phyloP scores from a whole-genome alignment of 1,284 basidiomycete genomes.

The Boletellus deceptivus region DNA sequence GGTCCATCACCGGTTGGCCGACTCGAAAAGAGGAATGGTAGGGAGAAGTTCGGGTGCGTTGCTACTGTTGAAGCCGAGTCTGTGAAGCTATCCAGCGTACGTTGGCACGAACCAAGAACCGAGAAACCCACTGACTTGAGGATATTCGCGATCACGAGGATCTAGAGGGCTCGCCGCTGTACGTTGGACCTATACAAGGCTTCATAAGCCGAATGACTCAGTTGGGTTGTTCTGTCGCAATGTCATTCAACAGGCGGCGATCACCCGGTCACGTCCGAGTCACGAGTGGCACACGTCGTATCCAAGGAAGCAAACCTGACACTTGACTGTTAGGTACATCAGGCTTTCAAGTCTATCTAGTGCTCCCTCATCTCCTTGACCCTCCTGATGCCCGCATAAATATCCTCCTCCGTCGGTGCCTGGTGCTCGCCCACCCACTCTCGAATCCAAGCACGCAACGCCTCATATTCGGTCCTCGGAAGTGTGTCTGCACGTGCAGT shows the following conservation, averaged over 20 bases:
- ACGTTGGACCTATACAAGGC: too few species aligned
- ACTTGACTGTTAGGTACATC: neutral
- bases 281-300: too few species aligned
- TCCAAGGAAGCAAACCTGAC: neutral
- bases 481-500: neutral
- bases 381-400: slow-evolving; percentile 30
- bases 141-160: too few species aligned
- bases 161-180: too few species aligned
- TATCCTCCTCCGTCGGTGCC: slow-evolving; percentile 46
- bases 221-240: too few species aligned
- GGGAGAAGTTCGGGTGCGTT: neutral
- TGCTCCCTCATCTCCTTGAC: slow-evolving; percentile 31
- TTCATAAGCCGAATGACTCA: too few species aligned
- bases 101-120: too few species aligned
- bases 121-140: too few species aligned
- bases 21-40: neutral
- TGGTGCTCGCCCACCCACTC: slow-evolving; percentile 63
- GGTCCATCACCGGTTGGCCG: slow-evolving; percentile 13
- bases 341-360: too few species aligned
- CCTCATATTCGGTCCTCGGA: slow-evolving; percentile 24
- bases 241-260: too few species aligned
- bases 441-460: slow-evolving; percentile 57
- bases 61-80: neutral
- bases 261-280: too few species aligned
- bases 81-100: too few species aligned